phyloP scores from a whole-genome alignment of 257 asterid genomes.

The Nicotiana attenuata region DNA sequence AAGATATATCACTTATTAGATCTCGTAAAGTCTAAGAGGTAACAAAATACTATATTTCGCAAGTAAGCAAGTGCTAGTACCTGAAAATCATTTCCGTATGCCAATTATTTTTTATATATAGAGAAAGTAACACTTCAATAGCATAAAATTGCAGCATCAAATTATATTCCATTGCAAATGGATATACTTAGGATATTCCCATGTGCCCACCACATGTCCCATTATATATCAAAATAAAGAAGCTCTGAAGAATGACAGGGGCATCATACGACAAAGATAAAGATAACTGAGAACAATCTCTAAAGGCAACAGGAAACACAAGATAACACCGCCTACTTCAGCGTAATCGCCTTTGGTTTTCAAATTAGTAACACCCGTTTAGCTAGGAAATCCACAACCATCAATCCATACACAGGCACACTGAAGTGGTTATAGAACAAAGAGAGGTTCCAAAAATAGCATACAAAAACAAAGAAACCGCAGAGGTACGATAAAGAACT shows the following conservation, averaged over 20 bases:
- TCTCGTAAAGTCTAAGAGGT: too few species aligned
- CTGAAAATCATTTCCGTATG: background rate
- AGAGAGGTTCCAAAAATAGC: too few species aligned
- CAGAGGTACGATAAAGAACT: too few species aligned
- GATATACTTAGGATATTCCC: too few species aligned
- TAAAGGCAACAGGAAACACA: background rate
- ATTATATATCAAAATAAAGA: background rate
- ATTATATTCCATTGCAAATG: too few species aligned
- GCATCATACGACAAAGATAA: background rate
- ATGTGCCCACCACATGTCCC: too few species aligned
- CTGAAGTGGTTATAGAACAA: conserved; percentile 6
- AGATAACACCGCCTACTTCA: background rate
- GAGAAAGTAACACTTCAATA: background rate
- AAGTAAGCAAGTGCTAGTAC: too few species aligned
- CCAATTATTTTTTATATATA: background rate
- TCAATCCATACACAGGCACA: conserved; percentile 8
- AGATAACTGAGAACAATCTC: background rate
- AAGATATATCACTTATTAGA: too few species aligned
- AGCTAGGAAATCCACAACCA: conserved; percentile 20
- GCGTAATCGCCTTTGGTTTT: background rate
- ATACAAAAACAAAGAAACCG: too few species aligned
- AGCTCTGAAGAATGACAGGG: background rate
- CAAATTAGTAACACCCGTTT: background rate
- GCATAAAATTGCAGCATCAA: too few species aligned
- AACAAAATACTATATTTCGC: too few species aligned